Evolutionary conservation across 228 moss, liverwort and hornwort genomes (phyloP), one percentile per base, ranked within the genome.

Genomic region (Sphagnum magellanicum): DNA sequence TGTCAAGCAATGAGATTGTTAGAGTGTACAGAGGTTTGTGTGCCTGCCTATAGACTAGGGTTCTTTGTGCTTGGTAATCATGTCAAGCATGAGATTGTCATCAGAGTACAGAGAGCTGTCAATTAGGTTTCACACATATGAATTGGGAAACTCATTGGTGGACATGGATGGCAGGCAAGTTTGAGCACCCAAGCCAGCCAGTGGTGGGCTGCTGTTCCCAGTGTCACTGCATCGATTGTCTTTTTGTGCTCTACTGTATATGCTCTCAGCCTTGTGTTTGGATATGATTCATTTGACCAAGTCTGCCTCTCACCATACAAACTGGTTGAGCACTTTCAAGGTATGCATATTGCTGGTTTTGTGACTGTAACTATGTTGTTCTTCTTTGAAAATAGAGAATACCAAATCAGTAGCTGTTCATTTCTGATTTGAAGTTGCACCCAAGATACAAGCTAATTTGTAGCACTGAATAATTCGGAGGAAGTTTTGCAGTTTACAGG

Each of bases 141-240:
- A 53, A 61, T 8, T 5, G 53, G 48, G 15, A 47, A 68, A 16
- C 50, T 52, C 48, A 51, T 52, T 1, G 11, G 46, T 32, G 10
- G 50, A 7, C n/a, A 66, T 68, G 14, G 61, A 16, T 75, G 65
- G 79, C 96, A 97, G 96, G 92, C 98, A 50, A 94, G 90, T 80
- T 77, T 98, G 76, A 84, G 83, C 80, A 98, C 98, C 49, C 81
- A 91, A 68, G 90, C 84, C 73, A 84, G 83, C 72, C 98, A 93
- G 79, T 94, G 90, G 91, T 98, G 98, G 98, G 81, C 84, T 67
- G 83, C 81, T 50, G 78, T 98, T 77, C 98, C 98, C 15, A 84
- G 82, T 65, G 60, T 93, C 59, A 98, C 98, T 71, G 88, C 90
- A 73, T 68, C 86, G 61, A 60, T 94, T 49, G 94, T 90, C 51